Evolutionary conservation across 768 basidiomycete species (phyloP).

Genomic region (Xerocomus potaroensis): DNA sequence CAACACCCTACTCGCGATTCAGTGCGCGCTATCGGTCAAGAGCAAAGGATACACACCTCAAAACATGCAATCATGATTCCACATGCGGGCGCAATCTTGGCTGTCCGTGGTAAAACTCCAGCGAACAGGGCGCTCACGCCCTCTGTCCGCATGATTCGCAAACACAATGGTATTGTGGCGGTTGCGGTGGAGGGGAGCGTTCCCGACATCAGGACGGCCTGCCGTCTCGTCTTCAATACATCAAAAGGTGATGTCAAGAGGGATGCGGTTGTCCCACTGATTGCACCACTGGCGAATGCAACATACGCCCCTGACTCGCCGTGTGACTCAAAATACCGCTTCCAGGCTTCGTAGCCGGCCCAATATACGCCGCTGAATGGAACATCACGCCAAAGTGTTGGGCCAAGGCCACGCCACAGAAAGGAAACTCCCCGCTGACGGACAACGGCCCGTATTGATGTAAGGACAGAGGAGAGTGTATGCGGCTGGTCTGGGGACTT

Average conservation of each 20-base stretch:
- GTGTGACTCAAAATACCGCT: constrained; percentile 51
- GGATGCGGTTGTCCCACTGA: constrained; percentile 83
- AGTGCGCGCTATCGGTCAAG: constrained; percentile 10
- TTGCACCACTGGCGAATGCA: constrained; percentile 86
- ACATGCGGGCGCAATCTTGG: constrained; percentile 96
- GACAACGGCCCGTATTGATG: constrained; percentile 57
- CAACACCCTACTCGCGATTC: constrained; percentile 48
- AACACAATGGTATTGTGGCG: constrained; percentile 59
- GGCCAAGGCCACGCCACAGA: constrained; percentile 87
- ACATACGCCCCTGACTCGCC: constrained; percentile 58
- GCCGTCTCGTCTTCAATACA: constrained; percentile 91
- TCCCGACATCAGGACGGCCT: constrained; percentile 71
- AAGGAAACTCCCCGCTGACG: constrained; percentile 59
- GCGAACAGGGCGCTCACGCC: constrained; percentile 76
- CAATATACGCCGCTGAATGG: constrained; percentile 97
- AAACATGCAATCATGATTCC: constrained; percentile 98
- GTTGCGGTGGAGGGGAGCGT: constrained; percentile 37
- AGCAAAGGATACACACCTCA: constrained; percentile 52
- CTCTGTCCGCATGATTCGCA: constrained; percentile 72
- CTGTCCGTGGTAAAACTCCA: constrained; percentile 82
- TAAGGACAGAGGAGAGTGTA: constrained; percentile 71
- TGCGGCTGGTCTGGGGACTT: constrained; percentile 63
- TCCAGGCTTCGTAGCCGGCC: constrained; percentile 89
- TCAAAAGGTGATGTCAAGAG: constrained; percentile 93
- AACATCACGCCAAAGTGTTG: constrained; percentile 95